Evolutionary conservation across 208 protist genomes (phyloP), one percentile per base, ranked within the genome.

Genomic region (Wallacemonas sp.): DNA sequence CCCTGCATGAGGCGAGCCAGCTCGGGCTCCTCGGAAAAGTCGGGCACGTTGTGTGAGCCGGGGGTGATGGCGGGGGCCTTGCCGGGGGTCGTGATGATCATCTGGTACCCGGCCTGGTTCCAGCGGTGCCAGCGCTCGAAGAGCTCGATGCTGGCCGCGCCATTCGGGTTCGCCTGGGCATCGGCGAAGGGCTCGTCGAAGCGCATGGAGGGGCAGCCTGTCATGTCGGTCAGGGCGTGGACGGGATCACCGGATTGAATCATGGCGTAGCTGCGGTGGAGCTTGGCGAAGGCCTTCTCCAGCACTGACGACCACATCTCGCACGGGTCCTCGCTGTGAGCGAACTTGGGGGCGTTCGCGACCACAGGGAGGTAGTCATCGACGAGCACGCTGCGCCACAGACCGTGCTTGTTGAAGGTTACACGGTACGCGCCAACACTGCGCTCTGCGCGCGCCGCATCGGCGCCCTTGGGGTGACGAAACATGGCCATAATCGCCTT

Each of bases 211-310:
- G 84, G 79, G 72, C 70, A 88, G 33, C 89, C 86, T 8, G 78
- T 88, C 78, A 95, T 82, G 74, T 97, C 91, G 0, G 83, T 84
- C 46, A 97, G 74, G 33, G 85, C 91, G 64, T 95, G 87, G 47
- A 93, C 77, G 34, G 88, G 88, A 47, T 97, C 88, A n/a, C 92
- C 92, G 17, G 86, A 86, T 47, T 83, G 72, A 26, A 97, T 86
- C 68, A 75, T 70, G 24, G 79, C 79, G 80, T 96, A 97, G 72
- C 78, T 86, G 59, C 79, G 73, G 70, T 95, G 77, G 44, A 96
- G 49, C 79, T 97, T 97, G 31, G 91, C 91, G 59, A 89, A 97
- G 4, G 93, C 93, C 85, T 97, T 97, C 67, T 97, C 77, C 14
- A 96, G 70, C 51, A 97, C 77, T 21, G 81, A 70, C 1, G 88